Base-by-base conservation (phyloP, 345 rosid species). In the Citrus medica region DNA sequence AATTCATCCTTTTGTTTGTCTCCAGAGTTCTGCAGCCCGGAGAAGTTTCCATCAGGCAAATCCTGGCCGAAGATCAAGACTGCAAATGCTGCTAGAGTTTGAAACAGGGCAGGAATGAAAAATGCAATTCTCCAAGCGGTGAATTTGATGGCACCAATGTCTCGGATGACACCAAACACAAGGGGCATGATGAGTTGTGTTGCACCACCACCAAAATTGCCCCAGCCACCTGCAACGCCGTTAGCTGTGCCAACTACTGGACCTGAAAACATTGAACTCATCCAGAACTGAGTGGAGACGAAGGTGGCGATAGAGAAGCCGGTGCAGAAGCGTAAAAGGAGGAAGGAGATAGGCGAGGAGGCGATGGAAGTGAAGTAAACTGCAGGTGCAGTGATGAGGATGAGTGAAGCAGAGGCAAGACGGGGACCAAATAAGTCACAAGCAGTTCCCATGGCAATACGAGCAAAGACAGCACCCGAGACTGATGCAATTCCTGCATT, bases 251-350 rank as follows among this genome's bases (percentile, higher is more conserved):
- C 98, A 0, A 95, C 98, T 2, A 93, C 92, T 0, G 85, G 83
- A 13, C 88, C 77, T 0, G 95, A 88, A 77, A 95, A 93, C 98
- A 95, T 95, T 5, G 95, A 89, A 85, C 97, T 93, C 98, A 93
- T 94, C 97, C 98, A 94, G 87, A 90, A 94, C 74, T 94, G 98
- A 6, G 96, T 90, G n/a, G 98, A 94, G 62, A 94, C 97, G 32
- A 94, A 94, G 58, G 93, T 91, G 38, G 97, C 88, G 0, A 92
- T 86, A 10, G 98, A 92, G 83, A 94, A 94, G 30, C 98, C 98
- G 0, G 93, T 86, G 77, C 88, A 90, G 79, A 94, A 94, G 0
- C 98, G 83, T 9, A 94, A 88, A 0, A 90, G 68, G 78, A 94
- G 92, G 71, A 92, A 94, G 13, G 97, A 92, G 1, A 84, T 8